Evolutionary conservation across 352 stramenopile genomes (phyloP), one percentile per base, ranked within the genome.

Genomic region (Phytophthora megakarya): DNA sequence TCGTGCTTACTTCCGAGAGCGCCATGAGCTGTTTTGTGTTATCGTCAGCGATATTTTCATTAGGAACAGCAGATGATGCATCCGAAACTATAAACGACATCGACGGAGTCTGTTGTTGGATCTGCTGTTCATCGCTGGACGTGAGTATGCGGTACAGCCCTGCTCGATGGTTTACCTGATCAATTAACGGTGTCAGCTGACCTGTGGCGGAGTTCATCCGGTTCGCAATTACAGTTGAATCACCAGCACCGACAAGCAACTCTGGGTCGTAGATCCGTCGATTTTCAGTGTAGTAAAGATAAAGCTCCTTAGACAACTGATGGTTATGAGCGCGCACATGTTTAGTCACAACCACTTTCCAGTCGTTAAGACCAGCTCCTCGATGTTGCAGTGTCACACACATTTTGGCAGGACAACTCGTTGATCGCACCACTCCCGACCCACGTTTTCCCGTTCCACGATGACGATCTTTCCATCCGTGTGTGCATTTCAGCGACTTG

Each of bases 401-500:
- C 81, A 93, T 93, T 59, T 90, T 89, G 9, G 81, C 84, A 6
- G 81, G 76, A 43, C 84, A 93, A 18, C 81, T 78, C 0, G 84
- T 93, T 10, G 80, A 90, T 2, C 84, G 75, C 15, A 89, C 76
- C 2, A 83, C 78, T 3, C 78, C 75, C 10, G 79, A 76, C 3
- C 77, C 71, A n/a, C 84, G 81, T 63, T 93, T 93, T 0, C 84
- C 81, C 23, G 61, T 86, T 7, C 81, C 78, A 19, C 84, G 80
- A 37, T 86, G 72, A 8, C 84, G 80, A 38, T 86, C 70, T 59
- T 91, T 91, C 84, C 84, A 93, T 6, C 84, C 84, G 61, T 93
- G 84, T 6, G 84, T 93, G 47, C 84, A 93, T 68, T 88, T 88
- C 32, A 93, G 72, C 28, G 84, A 90, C 72, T 93, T 93, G 42